Conservation (phyloP, 352 stramenopile species). For the Phytophthora tubulina region DNA sequence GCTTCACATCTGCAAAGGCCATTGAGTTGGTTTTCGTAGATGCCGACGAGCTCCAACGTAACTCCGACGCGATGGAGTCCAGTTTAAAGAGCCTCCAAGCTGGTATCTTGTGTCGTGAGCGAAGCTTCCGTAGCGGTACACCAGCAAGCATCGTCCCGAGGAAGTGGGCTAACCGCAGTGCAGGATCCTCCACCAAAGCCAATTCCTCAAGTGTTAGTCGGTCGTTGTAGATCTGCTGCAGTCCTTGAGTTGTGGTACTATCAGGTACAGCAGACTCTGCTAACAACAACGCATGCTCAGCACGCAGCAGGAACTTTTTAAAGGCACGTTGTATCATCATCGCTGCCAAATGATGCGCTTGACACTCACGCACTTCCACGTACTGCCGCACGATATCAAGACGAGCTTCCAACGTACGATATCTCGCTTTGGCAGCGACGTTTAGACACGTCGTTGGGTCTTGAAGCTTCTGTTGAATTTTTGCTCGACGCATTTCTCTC, state of each 20-base stretch:
- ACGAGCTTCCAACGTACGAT: conserved; percentile 41
- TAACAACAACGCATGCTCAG: conserved; percentile 63
- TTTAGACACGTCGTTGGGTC: conserved; percentile 45
- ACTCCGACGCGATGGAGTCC: conserved; percentile 66
- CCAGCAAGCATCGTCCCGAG: conserved; percentile 71
- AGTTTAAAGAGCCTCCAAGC: conserved; percentile 69
- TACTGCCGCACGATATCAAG: conserved; percentile 62
- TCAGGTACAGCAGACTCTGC: conserved; percentile 64
- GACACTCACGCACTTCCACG: conserved; percentile 63
- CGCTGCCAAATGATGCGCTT: conserved; percentile 58
- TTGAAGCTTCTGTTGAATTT: conserved; percentile 17
- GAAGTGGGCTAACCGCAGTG: conserved; percentile 63
- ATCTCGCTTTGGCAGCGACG: conserved; percentile 28
- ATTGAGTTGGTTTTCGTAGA: conserved; percentile 46
- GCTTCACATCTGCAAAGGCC: conserved; percentile 55
- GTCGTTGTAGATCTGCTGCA: conserved; percentile 61
- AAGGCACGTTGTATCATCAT: conserved; percentile 73
- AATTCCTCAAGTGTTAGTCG: conserved; percentile 77
- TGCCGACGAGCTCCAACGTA: conserved; percentile 62
- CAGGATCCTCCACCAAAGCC: conserved; percentile 51
- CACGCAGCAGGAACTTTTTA: conserved; percentile 50
- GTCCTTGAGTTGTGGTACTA: conserved; percentile 45
- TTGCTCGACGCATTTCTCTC: conserved; percentile 22
- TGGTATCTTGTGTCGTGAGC: conserved; percentile 58
- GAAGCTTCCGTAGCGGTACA: conserved; percentile 68